Evolutionary conservation across 352 stramenopile species (phyloP).

Genomic region (Hyaloperonospora brassicae): DNA sequence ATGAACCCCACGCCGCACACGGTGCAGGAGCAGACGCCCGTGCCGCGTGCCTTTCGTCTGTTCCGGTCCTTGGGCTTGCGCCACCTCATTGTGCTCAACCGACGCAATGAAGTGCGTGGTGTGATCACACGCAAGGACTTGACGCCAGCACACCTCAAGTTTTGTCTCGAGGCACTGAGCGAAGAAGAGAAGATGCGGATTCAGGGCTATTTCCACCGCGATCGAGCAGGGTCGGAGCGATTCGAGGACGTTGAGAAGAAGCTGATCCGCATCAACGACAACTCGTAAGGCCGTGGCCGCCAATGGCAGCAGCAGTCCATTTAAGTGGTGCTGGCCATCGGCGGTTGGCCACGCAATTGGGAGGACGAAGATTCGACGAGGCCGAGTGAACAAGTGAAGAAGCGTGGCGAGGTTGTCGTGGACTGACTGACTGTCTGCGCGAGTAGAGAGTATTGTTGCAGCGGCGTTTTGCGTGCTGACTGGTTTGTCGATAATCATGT

Average conservation of each 20-base stretch:
- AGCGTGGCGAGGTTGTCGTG: too few species aligned
- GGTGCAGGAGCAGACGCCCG: constrained; percentile 91
- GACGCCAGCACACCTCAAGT: constrained; percentile 73
- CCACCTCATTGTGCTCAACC: constrained; percentile 90
- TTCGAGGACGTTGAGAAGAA: constrained; percentile 82
- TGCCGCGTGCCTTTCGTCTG: constrained; percentile 92
- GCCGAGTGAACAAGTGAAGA: too few species aligned
- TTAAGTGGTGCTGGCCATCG: too few species aligned
- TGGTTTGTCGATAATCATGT: too few species aligned
- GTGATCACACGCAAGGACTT: constrained; percentile 86
- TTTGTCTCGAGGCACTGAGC: constrained; percentile 64
- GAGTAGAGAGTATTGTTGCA: too few species aligned
- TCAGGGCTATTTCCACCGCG: constrained; percentile 77
- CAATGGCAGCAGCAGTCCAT: too few species aligned
- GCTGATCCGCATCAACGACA: constrained; percentile 76
- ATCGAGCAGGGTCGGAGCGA: constrained; percentile 53
- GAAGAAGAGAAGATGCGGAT: constrained; percentile 78
- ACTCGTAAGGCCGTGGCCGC: constrained; percentile 42
- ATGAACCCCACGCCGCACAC: constrained; percentile 95
- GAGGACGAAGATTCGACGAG: too few species aligned
- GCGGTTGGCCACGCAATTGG: too few species aligned
- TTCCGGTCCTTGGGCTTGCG: constrained; percentile 96
- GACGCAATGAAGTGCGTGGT: constrained; percentile 82
- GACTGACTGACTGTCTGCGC: too few species aligned
- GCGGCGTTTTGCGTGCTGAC: too few species aligned